These are phyloP conservation scores for Hypomyces perniciosus DNA, from an alignment of 2,329 filamentous ascomycete genomes.

Conservation along the genomic window DNA sequence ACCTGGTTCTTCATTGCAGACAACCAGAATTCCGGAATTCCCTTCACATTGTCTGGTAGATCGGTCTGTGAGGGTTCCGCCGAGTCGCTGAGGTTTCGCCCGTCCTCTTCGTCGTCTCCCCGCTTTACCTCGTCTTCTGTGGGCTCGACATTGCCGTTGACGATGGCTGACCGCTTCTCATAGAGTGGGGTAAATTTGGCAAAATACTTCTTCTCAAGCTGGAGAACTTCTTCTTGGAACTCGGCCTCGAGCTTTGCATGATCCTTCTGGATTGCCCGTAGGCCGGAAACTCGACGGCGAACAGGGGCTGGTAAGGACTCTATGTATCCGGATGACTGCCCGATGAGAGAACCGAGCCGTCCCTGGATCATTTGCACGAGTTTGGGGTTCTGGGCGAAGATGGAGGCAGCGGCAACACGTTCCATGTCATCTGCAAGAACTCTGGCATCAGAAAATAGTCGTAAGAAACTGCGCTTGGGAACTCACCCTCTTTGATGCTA, in stretches of 20 bases:
- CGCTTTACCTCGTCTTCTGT: constrained; percentile 80
- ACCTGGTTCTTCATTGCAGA: constrained; percentile 99
- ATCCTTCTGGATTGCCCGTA: constrained; percentile 98
- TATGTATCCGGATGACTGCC: constrained; percentile 94
- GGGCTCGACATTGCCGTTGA: constrained; percentile 83
- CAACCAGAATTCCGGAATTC: constrained; percentile 98
- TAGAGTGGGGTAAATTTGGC: constrained; percentile 98
- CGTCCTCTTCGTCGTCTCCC: constrained; percentile 74
- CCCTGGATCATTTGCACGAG: constrained; percentile 97
- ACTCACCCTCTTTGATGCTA: constrained; percentile 95
- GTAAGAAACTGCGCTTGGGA: not conserved
- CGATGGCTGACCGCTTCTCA: constrained; percentile 85
- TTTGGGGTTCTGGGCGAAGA: constrained; percentile 93
- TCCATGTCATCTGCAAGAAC: constrained; percentile 73
- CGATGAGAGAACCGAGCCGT: constrained; percentile 87
- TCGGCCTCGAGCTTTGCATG: constrained; percentile 97
- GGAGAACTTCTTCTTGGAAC: constrained; percentile 96
- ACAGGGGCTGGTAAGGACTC: constrained; percentile 88
- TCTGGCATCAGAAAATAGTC: not conserved
- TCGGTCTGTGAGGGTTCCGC: constrained; percentile 52
- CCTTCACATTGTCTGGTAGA: constrained; percentile 53
- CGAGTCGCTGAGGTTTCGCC: constrained; percentile 66
- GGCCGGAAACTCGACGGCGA: constrained; percentile 85
- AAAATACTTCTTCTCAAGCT: constrained; percentile 99
- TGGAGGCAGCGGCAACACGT: constrained; percentile 75